Conservation (phyloP, 768 basidiomycete genomes). For the Lentinula edodes region DNA sequence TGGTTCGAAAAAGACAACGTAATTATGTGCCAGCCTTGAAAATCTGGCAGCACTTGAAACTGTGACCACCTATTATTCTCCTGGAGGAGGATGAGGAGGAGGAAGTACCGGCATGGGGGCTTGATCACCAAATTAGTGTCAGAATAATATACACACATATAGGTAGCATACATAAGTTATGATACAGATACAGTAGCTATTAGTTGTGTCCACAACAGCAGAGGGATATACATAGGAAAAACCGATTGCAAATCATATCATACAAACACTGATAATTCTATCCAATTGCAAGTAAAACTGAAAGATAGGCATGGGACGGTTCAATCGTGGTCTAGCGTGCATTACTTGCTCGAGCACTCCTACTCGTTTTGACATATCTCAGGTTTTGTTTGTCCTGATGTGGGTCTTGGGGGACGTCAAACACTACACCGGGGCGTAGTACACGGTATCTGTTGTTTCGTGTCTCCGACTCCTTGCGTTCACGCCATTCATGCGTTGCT, state of each 20-base stretch:
- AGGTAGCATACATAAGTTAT: constrained; percentile 1
- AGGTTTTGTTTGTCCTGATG: constrained; percentile 32
- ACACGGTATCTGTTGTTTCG: constrained; percentile 24
- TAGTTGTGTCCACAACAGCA: neutral
- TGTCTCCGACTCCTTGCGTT: constrained; percentile 42
- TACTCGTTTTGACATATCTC: constrained; percentile 11
- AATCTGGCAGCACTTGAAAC: too few relatives aligned
- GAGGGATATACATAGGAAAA: constrained; percentile 1
- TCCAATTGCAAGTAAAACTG: neutral
- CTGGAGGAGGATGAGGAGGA: too few relatives aligned
- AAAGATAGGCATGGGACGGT: neutral
- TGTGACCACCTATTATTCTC: too few relatives aligned
- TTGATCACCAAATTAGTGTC: too few relatives aligned
- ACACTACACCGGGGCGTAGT: constrained; percentile 60
- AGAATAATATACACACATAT: neutral
- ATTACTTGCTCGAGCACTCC: neutral
- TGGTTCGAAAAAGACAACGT: too few relatives aligned
- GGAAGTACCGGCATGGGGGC: too few relatives aligned
- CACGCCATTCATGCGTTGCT: constrained; percentile 70
- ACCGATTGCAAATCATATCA: neutral
- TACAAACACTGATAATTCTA: neutral
- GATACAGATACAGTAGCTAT: constrained; percentile 5
- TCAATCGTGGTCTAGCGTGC: neutral
- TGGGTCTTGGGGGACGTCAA: constrained; percentile 54
- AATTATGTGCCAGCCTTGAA: too few relatives aligned